Conservation (phyloP, 1,284 basidiomycete genomes). For the Cutaneotrichosporon cyanovorans region DNA sequence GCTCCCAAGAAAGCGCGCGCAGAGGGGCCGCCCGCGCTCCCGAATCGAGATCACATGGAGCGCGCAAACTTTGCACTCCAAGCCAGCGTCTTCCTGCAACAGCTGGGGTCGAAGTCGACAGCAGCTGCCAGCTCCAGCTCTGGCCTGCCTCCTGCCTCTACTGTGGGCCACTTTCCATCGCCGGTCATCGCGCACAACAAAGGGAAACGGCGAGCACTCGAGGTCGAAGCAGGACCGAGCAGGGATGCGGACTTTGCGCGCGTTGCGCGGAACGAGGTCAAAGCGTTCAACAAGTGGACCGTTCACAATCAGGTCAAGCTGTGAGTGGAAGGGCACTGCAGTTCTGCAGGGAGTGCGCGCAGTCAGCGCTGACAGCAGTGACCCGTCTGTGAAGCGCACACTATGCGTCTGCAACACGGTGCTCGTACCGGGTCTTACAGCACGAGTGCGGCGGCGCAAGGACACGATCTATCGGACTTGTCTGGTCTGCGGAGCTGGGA, state of each 20-base stretch:
- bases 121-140: not conserved
- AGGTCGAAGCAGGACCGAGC: no score
- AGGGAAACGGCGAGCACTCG: slow-evolving; percentile 1
- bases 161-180: no score
- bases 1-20: not conserved
- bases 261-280: slow-evolving; percentile 27
- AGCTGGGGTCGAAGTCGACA: slow-evolving; percentile 10
- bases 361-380: slow-evolving; percentile 21
- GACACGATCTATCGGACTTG: slow-evolving; percentile 25
- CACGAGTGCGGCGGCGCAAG: slow-evolving; percentile 13
- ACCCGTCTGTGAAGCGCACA: slow-evolving; percentile 32
- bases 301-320: slow-evolving; percentile 39
- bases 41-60: slow-evolving; percentile 36
- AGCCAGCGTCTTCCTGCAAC: slow-evolving; percentile 33
- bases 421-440: slow-evolving; percentile 36
- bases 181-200: not conserved
- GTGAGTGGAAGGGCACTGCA: slow-evolving; percentile 17
- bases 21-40: slow-evolving; percentile 19
- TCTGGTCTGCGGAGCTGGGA: slow-evolving; percentile 18
- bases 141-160: no score
- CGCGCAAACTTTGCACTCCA: slow-evolving; percentile 38
- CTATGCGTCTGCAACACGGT: slow-evolving; percentile 36
- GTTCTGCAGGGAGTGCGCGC: no score
- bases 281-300: slow-evolving; percentile 26
- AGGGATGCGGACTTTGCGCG: slow-evolving; percentile 9